Evolutionary conservation across 768 basidiomycete genomes (phyloP).

Genomic region (Mycena galopus): DNA sequence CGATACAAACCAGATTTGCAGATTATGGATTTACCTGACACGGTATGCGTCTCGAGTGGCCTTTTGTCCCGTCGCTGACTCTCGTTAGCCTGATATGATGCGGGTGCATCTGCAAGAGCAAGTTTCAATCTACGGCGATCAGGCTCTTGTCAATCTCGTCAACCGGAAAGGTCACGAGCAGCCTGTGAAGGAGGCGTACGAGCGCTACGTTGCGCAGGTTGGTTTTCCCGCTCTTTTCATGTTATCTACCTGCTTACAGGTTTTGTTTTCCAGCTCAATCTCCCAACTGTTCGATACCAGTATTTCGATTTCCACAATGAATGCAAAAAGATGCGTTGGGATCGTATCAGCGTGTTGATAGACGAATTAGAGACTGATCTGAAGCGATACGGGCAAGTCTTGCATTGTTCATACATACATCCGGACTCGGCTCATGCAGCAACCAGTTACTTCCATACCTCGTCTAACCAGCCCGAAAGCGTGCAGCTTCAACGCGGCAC

Average conservation of each 20-base stretch:
- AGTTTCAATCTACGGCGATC: conserved; percentile 79
- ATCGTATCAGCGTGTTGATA: conserved; percentile 87
- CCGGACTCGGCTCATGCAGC: conserved; percentile 9
- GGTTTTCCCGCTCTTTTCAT: conserved; percentile 30
- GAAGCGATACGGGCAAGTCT: conserved; percentile 71
- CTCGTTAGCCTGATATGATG: conserved; percentile 73
- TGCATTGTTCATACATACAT: background rate
- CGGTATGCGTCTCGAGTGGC: conserved; percentile 57
- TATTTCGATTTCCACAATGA: conserved; percentile 99
- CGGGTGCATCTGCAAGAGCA: conserved; percentile 81
- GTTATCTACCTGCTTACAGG: conserved; percentile 17
- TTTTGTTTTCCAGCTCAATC: conserved; percentile 62
- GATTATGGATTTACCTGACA: conserved; percentile 92
- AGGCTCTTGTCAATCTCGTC: conserved; percentile 89
- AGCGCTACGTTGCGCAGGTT: conserved; percentile 78
- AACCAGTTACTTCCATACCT: conserved; percentile 84
- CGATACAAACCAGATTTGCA: conserved; percentile 97
- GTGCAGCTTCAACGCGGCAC: conserved; percentile 77
- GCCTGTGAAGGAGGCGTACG: conserved; percentile 96
- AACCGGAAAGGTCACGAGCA: conserved; percentile 95
- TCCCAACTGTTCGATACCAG: conserved; percentile 83
- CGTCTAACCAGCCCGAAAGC: conserved; percentile 59
- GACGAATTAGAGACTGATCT: conserved; percentile 82
- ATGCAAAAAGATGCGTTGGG: conserved; percentile 95
- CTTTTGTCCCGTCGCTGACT: conserved; percentile 12